Conservation (phyloP, 305 asterid species). For the Striga hermonthica region DNA sequence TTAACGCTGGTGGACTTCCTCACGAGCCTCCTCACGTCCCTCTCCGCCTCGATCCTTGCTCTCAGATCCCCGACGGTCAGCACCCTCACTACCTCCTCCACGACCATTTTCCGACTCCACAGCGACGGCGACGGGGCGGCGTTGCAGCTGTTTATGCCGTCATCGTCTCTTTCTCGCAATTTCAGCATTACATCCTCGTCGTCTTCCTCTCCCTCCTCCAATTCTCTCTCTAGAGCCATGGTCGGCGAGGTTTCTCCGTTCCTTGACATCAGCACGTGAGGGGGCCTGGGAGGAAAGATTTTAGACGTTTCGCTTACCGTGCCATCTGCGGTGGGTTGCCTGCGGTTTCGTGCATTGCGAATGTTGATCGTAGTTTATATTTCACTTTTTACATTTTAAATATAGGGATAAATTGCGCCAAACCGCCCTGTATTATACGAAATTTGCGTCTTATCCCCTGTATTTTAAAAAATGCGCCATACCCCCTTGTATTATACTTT, state of each 20-base stretch:
- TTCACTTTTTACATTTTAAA: not conserved
- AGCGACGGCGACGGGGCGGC: slow-evolving; percentile 29
- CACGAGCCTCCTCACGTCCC: slow-evolving; percentile 66
- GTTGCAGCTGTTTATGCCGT: slow-evolving; percentile 26
- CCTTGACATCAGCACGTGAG: slow-evolving; percentile 21
- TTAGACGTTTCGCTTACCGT: slow-evolving; percentile 34
- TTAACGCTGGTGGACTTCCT: slow-evolving; percentile 58
- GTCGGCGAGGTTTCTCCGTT: slow-evolving; percentile 21
- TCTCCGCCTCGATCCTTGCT: slow-evolving; percentile 74
- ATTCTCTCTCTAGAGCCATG: slow-evolving; percentile 38
- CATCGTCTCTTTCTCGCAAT: slow-evolving; percentile 31
- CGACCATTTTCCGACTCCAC: slow-evolving; percentile 39
- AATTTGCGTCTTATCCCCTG: too few species aligned
- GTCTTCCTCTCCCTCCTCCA: slow-evolving; percentile 43
- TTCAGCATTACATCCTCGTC: slow-evolving; percentile 47
- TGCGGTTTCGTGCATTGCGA: slow-evolving; percentile 8
- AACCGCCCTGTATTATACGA: too few species aligned
- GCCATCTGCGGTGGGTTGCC: slow-evolving; percentile 22
- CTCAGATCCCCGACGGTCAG: slow-evolving; percentile 54
- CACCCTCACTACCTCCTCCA: slow-evolving; percentile 62
- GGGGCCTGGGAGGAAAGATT: not conserved
- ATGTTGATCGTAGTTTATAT: too few species aligned
- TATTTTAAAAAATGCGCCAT: too few species aligned
- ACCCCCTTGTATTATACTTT: too few species aligned
- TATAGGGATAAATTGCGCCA: too few species aligned